These are phyloP conservation scores for Clohesyomyces aquaticus DNA, from an alignment of 495 filamentous ascomycete genomes.

Conservation along the genomic window DNA sequence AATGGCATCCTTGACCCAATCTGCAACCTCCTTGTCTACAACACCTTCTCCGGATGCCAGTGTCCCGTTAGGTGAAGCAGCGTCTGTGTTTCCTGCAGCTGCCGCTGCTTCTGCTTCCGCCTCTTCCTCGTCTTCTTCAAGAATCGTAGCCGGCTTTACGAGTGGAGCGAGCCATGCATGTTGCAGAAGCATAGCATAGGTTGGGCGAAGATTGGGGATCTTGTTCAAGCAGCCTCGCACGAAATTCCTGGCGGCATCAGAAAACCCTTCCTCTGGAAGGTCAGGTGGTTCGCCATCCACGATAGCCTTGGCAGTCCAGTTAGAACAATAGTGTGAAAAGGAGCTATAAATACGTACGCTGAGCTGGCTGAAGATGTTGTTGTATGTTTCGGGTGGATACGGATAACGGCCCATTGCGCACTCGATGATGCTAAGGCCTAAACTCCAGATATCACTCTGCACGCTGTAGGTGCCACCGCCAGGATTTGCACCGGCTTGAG, in stretches of 20 bases:
- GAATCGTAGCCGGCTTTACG: constrained; percentile 80
- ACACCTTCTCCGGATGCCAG: constrained; percentile 46
- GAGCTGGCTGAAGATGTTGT: constrained; percentile 97
- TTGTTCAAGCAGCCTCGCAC: constrained; percentile 91
- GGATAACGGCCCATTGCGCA: constrained; percentile 95
- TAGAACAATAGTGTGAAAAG: not conserved
- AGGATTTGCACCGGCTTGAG: constrained; percentile 70
- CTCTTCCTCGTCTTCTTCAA: constrained; percentile 71
- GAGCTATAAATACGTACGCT: constrained; percentile 68
- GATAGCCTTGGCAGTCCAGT: constrained; percentile 70
- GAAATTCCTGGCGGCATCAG: constrained; percentile 80
- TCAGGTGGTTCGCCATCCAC: constrained; percentile 93
- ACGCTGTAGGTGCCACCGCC: constrained; percentile 91
- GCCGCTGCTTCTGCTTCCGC: constrained; percentile 23
- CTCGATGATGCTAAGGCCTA: constrained; percentile 94
- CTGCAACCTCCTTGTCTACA: constrained; percentile 73
- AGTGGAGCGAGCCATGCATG: constrained; percentile 86
- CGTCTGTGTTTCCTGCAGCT: constrained; percentile 13
- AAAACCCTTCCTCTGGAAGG: constrained; percentile 76
- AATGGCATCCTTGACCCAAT: constrained; percentile 75
- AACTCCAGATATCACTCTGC: constrained; percentile 96
- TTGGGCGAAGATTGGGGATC: constrained; percentile 83
- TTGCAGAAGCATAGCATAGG: constrained; percentile 82
- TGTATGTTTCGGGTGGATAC: constrained; percentile 97
- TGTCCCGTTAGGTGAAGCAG: not conserved